Evolutionary conservation across 1,139 yeast genomes (phyloP), one percentile per base, ranked within the genome.

Genomic region (Hanseniaspora sp.): DNA sequence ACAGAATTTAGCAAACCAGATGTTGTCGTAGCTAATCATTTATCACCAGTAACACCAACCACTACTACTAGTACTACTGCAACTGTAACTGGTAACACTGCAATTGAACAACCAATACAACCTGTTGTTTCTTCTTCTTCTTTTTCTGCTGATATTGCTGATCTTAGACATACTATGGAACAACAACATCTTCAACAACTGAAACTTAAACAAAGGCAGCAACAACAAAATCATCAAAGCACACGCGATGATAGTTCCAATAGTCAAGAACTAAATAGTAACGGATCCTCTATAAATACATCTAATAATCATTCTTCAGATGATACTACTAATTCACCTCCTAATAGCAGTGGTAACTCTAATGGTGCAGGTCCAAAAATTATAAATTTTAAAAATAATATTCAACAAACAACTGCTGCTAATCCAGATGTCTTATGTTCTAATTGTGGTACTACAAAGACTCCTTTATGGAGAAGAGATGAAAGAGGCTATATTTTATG

Each of bases 381-480:
- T 30, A 43, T 43, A 18, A 77, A 76, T 64, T 79, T 78, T 1
- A 76, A 74, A 15, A 43, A 43, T 23, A 43, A 31, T 29, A 43
- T 23, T 15, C 46, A 43, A 61, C 67, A 69, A 56, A 67, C 71
- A 39, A 79, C 77, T 61, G 74, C 79, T 57, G 68, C 82, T 31
- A 46, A 33, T 23, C 42, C 33, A 12, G 72, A 79, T 43, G 90
- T 96, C 1, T 77, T 83, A 28, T 90, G 96, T 68, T 86, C 84
- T 61, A 90, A 90, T 67, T 90, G 97, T 70, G 78, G 83, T 62
- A 90, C 97, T 6, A 85, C 86, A 58, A 88, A 92, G 1, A 90
- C 97, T 1, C 97, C 97, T 0, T 72, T 90, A 31, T 90, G 97
- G 97, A 76, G 97, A 68, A 75, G 96, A 61, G 95, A 88, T 68